Evolutionary conservation across 2,329 filamentous ascomycete species (phyloP).

Genomic region (Sclerotinia trifoliorum): DNA sequence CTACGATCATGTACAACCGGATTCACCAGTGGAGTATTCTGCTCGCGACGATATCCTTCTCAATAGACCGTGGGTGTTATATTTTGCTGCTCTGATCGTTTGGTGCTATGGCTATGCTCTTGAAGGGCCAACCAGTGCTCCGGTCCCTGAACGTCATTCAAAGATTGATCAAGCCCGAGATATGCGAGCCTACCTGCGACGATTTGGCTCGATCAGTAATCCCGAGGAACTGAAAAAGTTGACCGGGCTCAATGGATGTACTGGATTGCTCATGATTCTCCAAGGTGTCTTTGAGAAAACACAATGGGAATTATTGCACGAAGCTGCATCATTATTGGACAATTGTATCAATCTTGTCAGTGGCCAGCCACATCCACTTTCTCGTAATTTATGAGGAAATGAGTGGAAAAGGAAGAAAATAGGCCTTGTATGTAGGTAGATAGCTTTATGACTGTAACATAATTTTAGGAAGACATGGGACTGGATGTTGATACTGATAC

Average conservation of each 20-base stretch:
- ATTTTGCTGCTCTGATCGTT: constrained; percentile 86
- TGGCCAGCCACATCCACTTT: not conserved
- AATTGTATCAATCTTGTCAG: constrained; percentile 67
- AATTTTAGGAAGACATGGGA: not conserved
- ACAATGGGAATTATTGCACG: constrained; percentile 87
- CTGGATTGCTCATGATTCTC: constrained; percentile 77
- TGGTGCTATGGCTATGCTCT: constrained; percentile 94
- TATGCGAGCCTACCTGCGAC: constrained; percentile 75
- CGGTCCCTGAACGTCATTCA: constrained; percentile 49
- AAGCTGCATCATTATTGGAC: constrained; percentile 75
- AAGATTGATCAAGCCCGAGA: constrained; percentile 66
- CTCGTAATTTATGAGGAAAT: not conserved
- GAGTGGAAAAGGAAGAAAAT: not conserved
- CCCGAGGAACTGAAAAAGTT: constrained; percentile 76
- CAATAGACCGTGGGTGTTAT: constrained; percentile 92
- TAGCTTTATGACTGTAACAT: not conserved
- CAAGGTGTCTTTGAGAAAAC: constrained; percentile 78
- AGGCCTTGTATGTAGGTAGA: no score
- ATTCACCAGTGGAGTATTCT: constrained; percentile 59
- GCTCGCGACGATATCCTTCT: constrained; percentile 86
- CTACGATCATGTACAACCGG: constrained; percentile 32
- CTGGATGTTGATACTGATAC: not conserved
- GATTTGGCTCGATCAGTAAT: constrained; percentile 67
- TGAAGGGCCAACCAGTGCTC: constrained; percentile 68
- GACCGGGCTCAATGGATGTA: constrained; percentile 76